Percentiles rank a stretch among this genome's conserved stretches.
phyloP scores from a whole-genome alignment of 139 green algal species.

The Chlamydomonas sphaeroides region DNA sequence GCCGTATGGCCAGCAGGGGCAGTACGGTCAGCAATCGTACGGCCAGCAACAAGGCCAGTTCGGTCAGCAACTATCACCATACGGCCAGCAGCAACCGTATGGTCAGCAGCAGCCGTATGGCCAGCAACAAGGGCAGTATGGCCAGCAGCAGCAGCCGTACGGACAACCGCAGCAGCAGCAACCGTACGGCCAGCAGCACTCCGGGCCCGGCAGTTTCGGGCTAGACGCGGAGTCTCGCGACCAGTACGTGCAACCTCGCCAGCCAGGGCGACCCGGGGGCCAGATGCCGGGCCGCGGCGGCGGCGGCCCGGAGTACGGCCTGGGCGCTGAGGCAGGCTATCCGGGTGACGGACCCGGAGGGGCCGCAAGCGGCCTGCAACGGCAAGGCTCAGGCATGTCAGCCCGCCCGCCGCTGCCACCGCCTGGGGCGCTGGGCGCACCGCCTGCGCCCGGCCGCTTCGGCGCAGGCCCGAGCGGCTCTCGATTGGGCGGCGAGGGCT shows the following conservation, averaged over 20 bases:
- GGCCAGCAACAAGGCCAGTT: not conserved
- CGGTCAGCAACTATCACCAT: not conserved
- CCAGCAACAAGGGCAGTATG: not conserved
- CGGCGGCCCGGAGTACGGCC: not conserved
- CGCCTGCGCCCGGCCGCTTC: not conserved
- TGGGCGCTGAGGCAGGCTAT: not conserved
- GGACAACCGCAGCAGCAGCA: slow-evolving; percentile 4
- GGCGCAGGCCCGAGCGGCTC: not conserved
- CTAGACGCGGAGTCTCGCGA: not conserved
- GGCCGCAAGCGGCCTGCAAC: not conserved
- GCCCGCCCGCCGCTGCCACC: not conserved
- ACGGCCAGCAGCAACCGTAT: not conserved
- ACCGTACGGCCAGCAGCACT: slow-evolving; percentile 3
- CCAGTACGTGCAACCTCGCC: too few species aligned
- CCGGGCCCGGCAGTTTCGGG: not conserved
- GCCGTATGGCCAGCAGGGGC: not conserved
- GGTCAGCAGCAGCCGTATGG: not conserved
- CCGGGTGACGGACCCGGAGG: too few species aligned
- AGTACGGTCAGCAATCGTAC: not conserved
- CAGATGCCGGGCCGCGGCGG: not conserved
- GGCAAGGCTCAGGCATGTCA: not conserved
- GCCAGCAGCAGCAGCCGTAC: not conserved
- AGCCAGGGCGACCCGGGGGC: too few species aligned
- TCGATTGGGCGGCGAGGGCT: not conserved
- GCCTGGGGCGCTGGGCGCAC: not conserved